Evolutionary conservation across 2,329 filamentous ascomycete genomes (phyloP).

Genomic region (Nectriaceae sp.): DNA sequence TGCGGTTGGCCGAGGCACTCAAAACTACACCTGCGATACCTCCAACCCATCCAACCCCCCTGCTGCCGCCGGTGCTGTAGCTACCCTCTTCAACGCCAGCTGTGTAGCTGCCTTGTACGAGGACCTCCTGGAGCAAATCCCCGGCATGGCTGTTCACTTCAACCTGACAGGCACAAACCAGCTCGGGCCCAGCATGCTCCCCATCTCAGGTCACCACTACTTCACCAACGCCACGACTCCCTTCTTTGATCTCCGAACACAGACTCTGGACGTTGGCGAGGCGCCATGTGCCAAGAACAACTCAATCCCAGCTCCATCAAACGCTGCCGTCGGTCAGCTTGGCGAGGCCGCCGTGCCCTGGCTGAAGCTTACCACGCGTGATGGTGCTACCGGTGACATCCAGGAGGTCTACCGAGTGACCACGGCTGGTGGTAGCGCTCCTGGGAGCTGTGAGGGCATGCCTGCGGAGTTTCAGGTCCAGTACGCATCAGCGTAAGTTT

Average conservation of each 20-base stretch:
- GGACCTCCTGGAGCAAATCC: constrained; percentile 64
- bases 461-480: constrained; percentile 67
- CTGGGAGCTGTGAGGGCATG: constrained; percentile 70
- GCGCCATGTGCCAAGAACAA: constrained; percentile 64
- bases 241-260: constrained; percentile 75
- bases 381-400: constrained; percentile 59
- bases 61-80: constrained; percentile 70
- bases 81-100: constrained; percentile 84
- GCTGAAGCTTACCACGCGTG: constrained; percentile 67
- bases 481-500: constrained; percentile 81
- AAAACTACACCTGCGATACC: constrained; percentile 88
- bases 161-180: constrained; percentile 47
- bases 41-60: constrained; percentile 63
- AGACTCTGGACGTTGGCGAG: constrained; percentile 55
- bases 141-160: constrained; percentile 69
- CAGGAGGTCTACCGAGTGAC: constrained; percentile 81
- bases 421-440: constrained; percentile 79
- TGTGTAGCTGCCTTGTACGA: constrained; percentile 75
- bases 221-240: constrained; percentile 72
- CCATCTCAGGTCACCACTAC: constrained; percentile 77
- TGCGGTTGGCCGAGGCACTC: constrained; percentile 81
- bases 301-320: constrained; percentile 61
- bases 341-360: constrained; percentile 75
- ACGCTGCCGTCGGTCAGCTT: constrained; percentile 58
- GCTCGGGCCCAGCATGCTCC: constrained; percentile 60